Conservation (phyloP, 108 stramenopile species). For the Cyclotella distinguenda region DNA sequence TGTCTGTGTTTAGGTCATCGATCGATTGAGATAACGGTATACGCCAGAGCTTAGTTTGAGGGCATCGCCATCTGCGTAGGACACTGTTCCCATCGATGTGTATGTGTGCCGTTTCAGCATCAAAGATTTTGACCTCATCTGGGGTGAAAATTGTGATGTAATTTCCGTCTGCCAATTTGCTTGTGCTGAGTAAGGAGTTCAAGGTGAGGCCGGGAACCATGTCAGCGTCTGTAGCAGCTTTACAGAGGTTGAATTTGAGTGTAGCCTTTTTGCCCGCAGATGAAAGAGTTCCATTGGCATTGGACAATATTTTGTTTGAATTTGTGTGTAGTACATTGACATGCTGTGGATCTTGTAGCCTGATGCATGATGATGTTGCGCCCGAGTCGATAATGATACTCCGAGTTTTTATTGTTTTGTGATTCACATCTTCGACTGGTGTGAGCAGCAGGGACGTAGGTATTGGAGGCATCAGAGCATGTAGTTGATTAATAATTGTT, state of each 20-base stretch:
- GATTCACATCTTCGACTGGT: slow-evolving; percentile 10
- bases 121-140: not conserved
- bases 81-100: too few species aligned
- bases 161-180: slow-evolving; percentile 14
- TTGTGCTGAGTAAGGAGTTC: slow-evolving; percentile 7
- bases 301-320: not conserved
- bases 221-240: not conserved
- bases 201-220: not conserved
- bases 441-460: slow-evolving; percentile 4
- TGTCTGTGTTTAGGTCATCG: not conserved
- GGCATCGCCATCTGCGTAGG: too few species aligned
- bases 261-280: not conserved
- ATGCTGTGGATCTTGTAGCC: not conserved
- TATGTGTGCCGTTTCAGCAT: too few species aligned
- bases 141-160: too few species aligned
- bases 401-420: not conserved
- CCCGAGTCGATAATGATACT: not conserved
- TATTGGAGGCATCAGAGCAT: not conserved
- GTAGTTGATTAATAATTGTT: not conserved
- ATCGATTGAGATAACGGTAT: too few species aligned
- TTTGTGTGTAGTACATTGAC: not conserved
- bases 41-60: too few species aligned
- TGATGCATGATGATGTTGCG: not conserved
- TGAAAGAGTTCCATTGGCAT: slow-evolving; percentile 11
- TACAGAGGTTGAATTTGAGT: not conserved